Evolutionary conservation across 192 early-diverging fungal species (phyloP).

Genomic region (Funneliformis geosporum): DNA sequence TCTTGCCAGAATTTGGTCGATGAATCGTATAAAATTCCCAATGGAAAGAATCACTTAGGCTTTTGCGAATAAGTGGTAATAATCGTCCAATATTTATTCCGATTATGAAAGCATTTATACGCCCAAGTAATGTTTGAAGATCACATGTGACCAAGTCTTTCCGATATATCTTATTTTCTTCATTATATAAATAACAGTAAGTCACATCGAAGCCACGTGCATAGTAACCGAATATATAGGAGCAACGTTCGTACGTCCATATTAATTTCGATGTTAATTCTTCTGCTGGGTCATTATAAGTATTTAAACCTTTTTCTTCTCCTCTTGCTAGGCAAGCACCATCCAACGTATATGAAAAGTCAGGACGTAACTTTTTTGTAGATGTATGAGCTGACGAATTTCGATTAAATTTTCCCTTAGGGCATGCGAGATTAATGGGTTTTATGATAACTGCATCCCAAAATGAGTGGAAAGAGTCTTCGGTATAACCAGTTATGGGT

Average conservation of each 20-base stretch:
- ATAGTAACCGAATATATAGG: constrained; percentile 31
- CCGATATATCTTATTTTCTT: not conserved
- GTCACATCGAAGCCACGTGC: not conserved
- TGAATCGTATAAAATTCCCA: too few species aligned
- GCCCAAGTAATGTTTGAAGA: not conserved
- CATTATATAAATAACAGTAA: constrained; percentile 24
- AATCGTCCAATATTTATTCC: constrained; percentile 28
- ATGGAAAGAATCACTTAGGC: not conserved
- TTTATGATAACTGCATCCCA: too few species aligned
- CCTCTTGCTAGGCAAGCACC: constrained; percentile 13
- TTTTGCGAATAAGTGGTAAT: constrained; percentile 14
- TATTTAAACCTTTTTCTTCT: constrained; percentile 1
- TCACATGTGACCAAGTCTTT: constrained; percentile 14
- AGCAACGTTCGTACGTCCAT: constrained; percentile 9
- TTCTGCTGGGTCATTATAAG: not conserved
- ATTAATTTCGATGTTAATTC: constrained; percentile 12
- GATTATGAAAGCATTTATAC: constrained; percentile 14
- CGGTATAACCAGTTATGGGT: too few species aligned
- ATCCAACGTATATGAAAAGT: too few species aligned
- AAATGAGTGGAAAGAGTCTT: too few species aligned
- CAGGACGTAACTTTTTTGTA: too few species aligned
- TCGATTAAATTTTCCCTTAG: too few species aligned
- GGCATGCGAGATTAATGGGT: too few species aligned
- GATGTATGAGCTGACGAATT: too few species aligned
- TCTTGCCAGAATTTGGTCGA: not conserved